Conservation (phyloP, 2,329 filamentous ascomycete genomes). For the Phoma sp. region DNA sequence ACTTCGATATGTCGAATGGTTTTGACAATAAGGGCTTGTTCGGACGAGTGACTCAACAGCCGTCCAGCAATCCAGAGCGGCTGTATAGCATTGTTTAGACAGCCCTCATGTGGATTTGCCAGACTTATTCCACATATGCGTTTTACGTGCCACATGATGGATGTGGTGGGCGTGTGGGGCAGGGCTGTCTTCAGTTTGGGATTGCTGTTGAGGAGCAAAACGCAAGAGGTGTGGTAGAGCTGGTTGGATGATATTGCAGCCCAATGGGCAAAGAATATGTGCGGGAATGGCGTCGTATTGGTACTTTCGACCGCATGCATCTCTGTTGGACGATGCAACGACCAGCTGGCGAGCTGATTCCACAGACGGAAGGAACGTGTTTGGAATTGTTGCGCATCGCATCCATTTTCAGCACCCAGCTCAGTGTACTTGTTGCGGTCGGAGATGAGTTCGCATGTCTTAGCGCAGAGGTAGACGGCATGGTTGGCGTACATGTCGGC, state of each 20-base stretch:
- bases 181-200: slow-evolving; percentile 42
- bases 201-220: slow-evolving; percentile 59
- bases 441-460: slow-evolving; percentile 58
- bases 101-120: slow-evolving; percentile 64
- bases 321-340: slow-evolving; percentile 55
- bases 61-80: slow-evolving; percentile 65
- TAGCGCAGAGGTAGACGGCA: slow-evolving; percentile 58
- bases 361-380: slow-evolving; percentile 59
- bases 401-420: slow-evolving; percentile 57
- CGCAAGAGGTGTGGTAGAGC: slow-evolving; percentile 64
- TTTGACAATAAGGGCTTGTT: slow-evolving; percentile 50
- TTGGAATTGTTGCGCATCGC: slow-evolving; percentile 51
- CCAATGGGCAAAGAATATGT: slow-evolving; percentile 62
- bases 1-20: slow-evolving; percentile 60
- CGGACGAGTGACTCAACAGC: slow-evolving; percentile 60
- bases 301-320: slow-evolving; percentile 56
- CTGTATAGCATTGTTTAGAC: slow-evolving; percentile 65
- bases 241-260: slow-evolving; percentile 66
- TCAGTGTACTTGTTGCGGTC: slow-evolving; percentile 59
- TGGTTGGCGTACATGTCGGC: slow-evolving; percentile 62
- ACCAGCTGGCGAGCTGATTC: slow-evolving; percentile 60
- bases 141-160: slow-evolving; percentile 63
- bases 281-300: slow-evolving; percentile 57
- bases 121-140: slow-evolving; percentile 64
- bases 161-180: slow-evolving; percentile 46